Evolutionary conservation across 2,329 filamentous ascomycete species (phyloP).

Genomic region (Xylariaceae sp.): DNA sequence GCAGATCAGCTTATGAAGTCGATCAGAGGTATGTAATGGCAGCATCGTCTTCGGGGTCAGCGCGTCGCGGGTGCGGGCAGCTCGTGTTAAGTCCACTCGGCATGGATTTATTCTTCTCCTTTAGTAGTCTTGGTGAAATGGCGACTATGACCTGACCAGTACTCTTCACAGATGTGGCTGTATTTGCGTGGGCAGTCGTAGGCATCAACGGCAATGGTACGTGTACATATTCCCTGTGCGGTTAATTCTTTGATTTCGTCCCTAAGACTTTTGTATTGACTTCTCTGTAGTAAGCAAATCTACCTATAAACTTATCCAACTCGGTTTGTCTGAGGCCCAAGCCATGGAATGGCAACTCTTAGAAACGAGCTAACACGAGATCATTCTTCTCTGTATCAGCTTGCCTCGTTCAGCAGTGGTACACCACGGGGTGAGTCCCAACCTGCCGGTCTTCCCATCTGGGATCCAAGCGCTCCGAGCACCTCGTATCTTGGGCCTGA

Average conservation of each 20-base stretch:
- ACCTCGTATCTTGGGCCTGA: slow-evolving; percentile 35
- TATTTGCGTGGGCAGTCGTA: slow-evolving; percentile 82
- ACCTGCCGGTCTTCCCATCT: slow-evolving; percentile 60
- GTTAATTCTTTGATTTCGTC: no score
- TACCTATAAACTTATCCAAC: no score
- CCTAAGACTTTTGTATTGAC: no score
- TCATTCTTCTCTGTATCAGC: slow-evolving; percentile 7
- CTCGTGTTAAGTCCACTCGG: neutral
- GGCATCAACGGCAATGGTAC: slow-evolving; percentile 69
- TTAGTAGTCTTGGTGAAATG: neutral
- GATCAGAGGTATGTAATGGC: slow-evolving; percentile 50
- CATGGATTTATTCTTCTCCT: neutral
- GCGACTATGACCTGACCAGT: neutral
- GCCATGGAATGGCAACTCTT: no score
- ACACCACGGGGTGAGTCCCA: slow-evolving; percentile 61
- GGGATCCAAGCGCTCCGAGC: slow-evolving; percentile 45
- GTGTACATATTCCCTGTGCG: no score
- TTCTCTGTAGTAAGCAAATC: no score
- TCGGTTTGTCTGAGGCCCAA: no score
- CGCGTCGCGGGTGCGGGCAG: neutral
- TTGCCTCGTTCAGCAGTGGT: slow-evolving; percentile 63
- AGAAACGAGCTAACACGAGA: no score
- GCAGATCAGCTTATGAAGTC: slow-evolving; percentile 69
- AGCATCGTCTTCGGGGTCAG: neutral
- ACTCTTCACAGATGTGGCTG: slow-evolving; percentile 60